A percentile compares a stretch with the other conserved stretches of the same genome.
These are phyloP conservation scores for Antrodiella citrinella DNA, from an alignment of 768 basidiomycete species.

Conservation along the genomic window DNA sequence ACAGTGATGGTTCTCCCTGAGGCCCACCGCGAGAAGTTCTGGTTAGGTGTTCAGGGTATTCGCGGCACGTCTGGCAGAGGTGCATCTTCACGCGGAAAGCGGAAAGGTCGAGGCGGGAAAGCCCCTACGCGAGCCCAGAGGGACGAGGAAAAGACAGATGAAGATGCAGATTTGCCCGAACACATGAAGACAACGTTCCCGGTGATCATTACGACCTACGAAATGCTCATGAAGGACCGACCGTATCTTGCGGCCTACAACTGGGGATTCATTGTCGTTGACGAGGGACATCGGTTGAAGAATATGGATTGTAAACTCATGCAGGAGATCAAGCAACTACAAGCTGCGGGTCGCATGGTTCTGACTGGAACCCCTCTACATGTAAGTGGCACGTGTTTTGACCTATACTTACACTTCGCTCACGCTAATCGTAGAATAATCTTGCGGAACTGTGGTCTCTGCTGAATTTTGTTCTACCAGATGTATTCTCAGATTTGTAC, in stretches of 20 bases:
- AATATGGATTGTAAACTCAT: constrained; percentile 90
- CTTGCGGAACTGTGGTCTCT: constrained; percentile 91
- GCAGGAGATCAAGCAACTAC: constrained; percentile 82
- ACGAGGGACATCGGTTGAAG: constrained; percentile 93
- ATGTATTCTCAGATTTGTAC: constrained; percentile 85
- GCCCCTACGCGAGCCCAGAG: not conserved
- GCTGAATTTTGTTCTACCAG: constrained; percentile 92
- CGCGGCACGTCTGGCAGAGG: not conserved
- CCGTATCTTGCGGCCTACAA: constrained; percentile 54
- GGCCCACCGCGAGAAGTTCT: constrained; percentile 17
- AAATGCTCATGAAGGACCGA: constrained; percentile 85
- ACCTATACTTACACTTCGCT: not conserved
- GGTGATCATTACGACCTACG: constrained; percentile 85
- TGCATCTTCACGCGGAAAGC: constrained; percentile 8
- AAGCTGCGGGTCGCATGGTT: constrained; percentile 81
- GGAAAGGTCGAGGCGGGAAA: constrained; percentile 11
- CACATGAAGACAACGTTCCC: constrained; percentile 46
- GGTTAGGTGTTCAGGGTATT: constrained; percentile 1
- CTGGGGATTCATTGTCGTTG: constrained; percentile 93
- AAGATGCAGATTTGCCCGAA: constrained; percentile 16
- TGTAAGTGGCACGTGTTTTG: constrained; percentile 35
- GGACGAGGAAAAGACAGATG: constrained; percentile 1
- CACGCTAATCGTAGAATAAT: constrained; percentile 61
- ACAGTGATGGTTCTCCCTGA: constrained; percentile 41
- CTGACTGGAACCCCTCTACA: constrained; percentile 95